These are phyloP conservation scores for Rossbeevera mucosa DNA, from an alignment of 768 basidiomycete species.

Conservation along the genomic window DNA sequence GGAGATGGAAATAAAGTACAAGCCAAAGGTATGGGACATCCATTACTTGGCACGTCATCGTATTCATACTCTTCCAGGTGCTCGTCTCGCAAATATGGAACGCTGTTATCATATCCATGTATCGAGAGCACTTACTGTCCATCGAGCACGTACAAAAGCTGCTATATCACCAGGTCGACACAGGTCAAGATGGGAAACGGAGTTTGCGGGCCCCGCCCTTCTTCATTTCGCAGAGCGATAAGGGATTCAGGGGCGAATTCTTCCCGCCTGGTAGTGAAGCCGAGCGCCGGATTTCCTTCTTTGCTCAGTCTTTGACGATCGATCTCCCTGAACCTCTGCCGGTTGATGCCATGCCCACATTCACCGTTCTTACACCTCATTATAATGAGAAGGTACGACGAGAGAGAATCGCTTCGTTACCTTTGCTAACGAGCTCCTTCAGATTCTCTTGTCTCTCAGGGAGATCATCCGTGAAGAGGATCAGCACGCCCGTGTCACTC, in stretches of 20 bases:
- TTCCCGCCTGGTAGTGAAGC: constrained; percentile 95
- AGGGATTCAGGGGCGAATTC: constrained; percentile 79
- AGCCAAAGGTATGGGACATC: constrained; percentile 77
- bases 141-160: constrained; percentile 99
- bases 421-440: constrained; percentile 7
- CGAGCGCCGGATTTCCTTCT: constrained; percentile 97
- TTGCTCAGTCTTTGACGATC: constrained; percentile 97
- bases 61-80: constrained; percentile 47
- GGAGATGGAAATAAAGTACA: constrained; percentile 98
- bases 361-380: constrained; percentile 96
- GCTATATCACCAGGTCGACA: constrained; percentile 94
- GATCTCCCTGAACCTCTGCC: constrained; percentile 88
- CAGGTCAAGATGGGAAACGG: constrained; percentile 76
- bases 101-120: constrained; percentile 99
- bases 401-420: neutral
- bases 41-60: neutral
- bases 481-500: constrained; percentile 93
- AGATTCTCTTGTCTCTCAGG: constrained; percentile 92
- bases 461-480: constrained; percentile 99
- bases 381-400: constrained; percentile 88
- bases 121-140: constrained; percentile 95
- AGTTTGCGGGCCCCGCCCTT: constrained; percentile 94
- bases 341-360: constrained; percentile 99
- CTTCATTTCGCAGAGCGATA: constrained; percentile 95
- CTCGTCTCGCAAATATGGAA: constrained; percentile 99